A percentile compares a stretch with the other conserved stretches of the same genome.
These are phyloP conservation scores for Cladosporium sp. DNA, from an alignment of 2,329 filamentous ascomycete species.

Conservation along the genomic window DNA sequence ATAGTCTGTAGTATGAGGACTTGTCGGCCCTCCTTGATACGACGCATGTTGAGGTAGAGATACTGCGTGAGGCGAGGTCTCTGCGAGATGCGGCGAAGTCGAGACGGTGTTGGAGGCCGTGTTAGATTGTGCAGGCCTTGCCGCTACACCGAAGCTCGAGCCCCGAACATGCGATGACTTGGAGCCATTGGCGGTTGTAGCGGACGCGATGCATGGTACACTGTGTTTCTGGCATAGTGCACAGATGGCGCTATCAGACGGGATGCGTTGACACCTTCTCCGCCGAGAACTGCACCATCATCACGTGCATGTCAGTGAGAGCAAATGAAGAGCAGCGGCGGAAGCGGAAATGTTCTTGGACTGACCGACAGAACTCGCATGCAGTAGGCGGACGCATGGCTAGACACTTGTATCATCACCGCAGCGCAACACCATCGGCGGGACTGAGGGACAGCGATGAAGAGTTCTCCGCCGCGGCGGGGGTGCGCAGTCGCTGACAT, in stretches of 20 bases:
- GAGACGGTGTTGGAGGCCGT: neutral
- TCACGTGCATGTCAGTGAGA: slow-evolving; percentile 1
- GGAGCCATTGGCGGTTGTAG: neutral
- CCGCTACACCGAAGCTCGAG: slow-evolving; percentile 8
- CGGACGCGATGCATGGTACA: slow-evolving; percentile 10
- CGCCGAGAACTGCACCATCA: slow-evolving; percentile 11
- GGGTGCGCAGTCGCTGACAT: slow-evolving; percentile 1
- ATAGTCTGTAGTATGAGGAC: neutral
- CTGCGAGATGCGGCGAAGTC: neutral
- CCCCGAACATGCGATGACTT: slow-evolving; percentile 10
- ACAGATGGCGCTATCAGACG: slow-evolving; percentile 15
- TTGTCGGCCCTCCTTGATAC: slow-evolving; percentile 2
- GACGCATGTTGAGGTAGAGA: slow-evolving; percentile 14
- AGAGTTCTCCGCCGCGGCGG: slow-evolving; percentile 7
- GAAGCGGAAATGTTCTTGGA: neutral
- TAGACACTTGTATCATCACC: neutral
- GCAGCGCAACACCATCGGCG: neutral
- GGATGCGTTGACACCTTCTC: slow-evolving; percentile 16
- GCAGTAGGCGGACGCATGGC: slow-evolving; percentile 20
- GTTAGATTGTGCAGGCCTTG: slow-evolving; percentile 1
- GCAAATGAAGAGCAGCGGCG: neutral
- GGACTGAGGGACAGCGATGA: neutral
- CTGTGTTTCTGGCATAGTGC: slow-evolving; percentile 19
- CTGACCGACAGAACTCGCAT: slow-evolving; percentile 20
- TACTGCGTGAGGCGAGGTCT: slow-evolving; percentile 8